phyloP scores from a whole-genome alignment of 805 yeast genomes.

The Cyberlindnera meyerae region DNA sequence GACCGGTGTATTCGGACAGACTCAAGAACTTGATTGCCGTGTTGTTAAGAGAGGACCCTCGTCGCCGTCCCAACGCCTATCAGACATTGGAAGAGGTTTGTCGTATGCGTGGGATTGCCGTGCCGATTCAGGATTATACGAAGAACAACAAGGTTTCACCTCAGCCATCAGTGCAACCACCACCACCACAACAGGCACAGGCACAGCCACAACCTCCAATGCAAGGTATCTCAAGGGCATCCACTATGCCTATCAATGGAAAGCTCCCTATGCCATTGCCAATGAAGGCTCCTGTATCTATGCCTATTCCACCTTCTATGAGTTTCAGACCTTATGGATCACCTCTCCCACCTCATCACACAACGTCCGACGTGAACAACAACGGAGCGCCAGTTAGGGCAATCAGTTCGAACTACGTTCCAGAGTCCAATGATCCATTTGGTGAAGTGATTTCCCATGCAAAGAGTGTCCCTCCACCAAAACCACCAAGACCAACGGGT shows the following conservation, averaged over 20 bases:
- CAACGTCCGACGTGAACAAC: slow-evolving; percentile 6
- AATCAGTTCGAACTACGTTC: slow-evolving; percentile 3
- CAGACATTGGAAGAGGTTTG: slow-evolving; percentile 68
- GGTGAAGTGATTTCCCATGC: slow-evolving; percentile 2
- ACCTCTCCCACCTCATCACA: slow-evolving; percentile 1
- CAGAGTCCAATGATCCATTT: slow-evolving; percentile 8
- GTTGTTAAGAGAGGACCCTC: slow-evolving; percentile 60
- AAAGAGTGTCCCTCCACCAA: slow-evolving; percentile 15
- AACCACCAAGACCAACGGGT: slow-evolving; percentile 19
- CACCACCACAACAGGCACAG: background rate
- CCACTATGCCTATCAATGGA: background rate
- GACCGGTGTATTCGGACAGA: slow-evolving; percentile 55
- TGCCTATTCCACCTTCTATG: background rate
- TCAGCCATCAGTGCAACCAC: slow-evolving; percentile 4
- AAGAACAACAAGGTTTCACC: slow-evolving; percentile 23
- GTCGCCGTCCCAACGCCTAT: slow-evolving; percentile 66
- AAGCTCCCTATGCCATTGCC: background rate
- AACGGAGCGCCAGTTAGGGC: slow-evolving; percentile 6
- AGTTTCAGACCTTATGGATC: slow-evolving; percentile 3
- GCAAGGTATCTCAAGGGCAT: background rate
- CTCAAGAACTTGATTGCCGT: slow-evolving; percentile 60
- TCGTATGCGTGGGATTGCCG: slow-evolving; percentile 49
- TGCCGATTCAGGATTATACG: slow-evolving; percentile 36
- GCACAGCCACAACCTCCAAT: background rate
- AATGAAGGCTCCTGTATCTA: no score